Conservation (phyloP, 2,329 filamentous ascomycete genomes). For the Lachnellula arida region DNA sequence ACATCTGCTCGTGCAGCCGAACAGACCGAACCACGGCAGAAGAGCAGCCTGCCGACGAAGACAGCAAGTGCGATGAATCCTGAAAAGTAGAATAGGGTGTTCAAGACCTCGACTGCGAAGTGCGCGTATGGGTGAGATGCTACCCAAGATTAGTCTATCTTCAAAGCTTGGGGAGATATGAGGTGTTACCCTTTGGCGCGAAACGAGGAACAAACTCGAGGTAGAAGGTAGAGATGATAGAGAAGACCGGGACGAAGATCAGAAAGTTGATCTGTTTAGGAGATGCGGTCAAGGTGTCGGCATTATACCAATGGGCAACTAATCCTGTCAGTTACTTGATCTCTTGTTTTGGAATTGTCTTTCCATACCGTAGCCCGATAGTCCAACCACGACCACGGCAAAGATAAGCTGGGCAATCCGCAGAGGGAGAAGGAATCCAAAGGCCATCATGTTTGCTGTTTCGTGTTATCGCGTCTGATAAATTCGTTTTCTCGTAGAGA, state of each 20-base stretch:
- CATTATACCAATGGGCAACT: constrained; percentile 59
- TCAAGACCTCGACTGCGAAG: constrained; percentile 46
- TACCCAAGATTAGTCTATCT: constrained; percentile 15
- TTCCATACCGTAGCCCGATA: constrained; percentile 45
- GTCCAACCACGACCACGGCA: constrained; percentile 41
- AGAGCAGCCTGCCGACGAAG: constrained; percentile 51
- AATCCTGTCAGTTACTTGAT: constrained; percentile 14
- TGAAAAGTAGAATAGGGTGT: constrained; percentile 53
- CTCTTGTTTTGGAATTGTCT: background rate
- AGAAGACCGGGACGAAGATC: constrained; percentile 49
- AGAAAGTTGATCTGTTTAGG: constrained; percentile 55
- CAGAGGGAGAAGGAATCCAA: constrained; percentile 39
- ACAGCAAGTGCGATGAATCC: constrained; percentile 55
- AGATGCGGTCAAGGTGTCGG: constrained; percentile 48
- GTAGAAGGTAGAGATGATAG: constrained; percentile 50
- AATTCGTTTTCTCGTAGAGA: constrained; percentile 1
- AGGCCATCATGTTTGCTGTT: constrained; percentile 33
- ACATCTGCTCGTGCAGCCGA: constrained; percentile 49
- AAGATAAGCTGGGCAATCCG: constrained; percentile 44
- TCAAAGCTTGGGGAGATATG: background rate
- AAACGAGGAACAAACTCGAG: constrained; percentile 47
- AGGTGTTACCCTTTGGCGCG: constrained; percentile 22
- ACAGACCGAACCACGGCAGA: constrained; percentile 55
- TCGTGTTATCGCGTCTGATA: background rate
- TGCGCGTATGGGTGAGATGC: constrained; percentile 45